These are phyloP conservation scores for Yarrowia alimentaria DNA, from an alignment of 805 yeast species.

Conservation along the genomic window DNA sequence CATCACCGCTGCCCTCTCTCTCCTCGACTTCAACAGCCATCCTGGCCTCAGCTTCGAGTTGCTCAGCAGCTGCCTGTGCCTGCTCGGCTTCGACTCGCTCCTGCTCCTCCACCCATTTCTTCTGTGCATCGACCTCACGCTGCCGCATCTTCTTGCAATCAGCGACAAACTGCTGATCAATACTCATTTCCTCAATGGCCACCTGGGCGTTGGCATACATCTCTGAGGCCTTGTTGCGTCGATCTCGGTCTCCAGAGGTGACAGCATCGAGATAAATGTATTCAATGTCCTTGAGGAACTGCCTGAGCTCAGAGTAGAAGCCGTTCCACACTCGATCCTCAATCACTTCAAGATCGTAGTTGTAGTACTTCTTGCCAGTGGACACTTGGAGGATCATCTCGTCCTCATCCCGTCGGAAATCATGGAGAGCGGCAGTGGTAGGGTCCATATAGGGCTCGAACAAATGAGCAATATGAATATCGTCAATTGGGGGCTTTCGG, in stretches of 20 bases:
- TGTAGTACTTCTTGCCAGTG: conserved; percentile 70
- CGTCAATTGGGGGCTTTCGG: conserved; percentile 87
- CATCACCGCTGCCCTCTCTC: conserved; percentile 9
- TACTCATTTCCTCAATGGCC: conserved; percentile 77
- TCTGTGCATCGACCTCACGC: conserved; percentile 43
- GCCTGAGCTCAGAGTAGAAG: conserved; percentile 86
- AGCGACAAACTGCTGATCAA: conserved; percentile 61
- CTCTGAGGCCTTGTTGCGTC: conserved; percentile 78
- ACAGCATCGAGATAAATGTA: conserved; percentile 78
- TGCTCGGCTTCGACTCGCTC: conserved; percentile 30
- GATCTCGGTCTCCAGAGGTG: conserved; percentile 76
- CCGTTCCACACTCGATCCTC: conserved; percentile 98
- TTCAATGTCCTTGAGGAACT: conserved; percentile 79
- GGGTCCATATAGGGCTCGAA: conserved; percentile 58
- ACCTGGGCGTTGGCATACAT: conserved; percentile 96
- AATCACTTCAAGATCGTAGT: conserved; percentile 90
- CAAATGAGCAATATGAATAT: conserved; percentile 64
- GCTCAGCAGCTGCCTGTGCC: conserved; percentile 10
- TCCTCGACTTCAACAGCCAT: conserved; percentile 11
- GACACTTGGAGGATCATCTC: conserved; percentile 78
- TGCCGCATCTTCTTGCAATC: conserved; percentile 73
- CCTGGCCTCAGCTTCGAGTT: conserved; percentile 13
- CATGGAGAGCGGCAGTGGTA: conserved; percentile 39
- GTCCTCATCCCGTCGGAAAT: conserved; percentile 48
- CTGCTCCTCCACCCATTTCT: conserved; percentile 32